Base-by-base conservation (phyloP, 1,139 yeast species). In the Debaryomycetaceae sp. region DNA sequence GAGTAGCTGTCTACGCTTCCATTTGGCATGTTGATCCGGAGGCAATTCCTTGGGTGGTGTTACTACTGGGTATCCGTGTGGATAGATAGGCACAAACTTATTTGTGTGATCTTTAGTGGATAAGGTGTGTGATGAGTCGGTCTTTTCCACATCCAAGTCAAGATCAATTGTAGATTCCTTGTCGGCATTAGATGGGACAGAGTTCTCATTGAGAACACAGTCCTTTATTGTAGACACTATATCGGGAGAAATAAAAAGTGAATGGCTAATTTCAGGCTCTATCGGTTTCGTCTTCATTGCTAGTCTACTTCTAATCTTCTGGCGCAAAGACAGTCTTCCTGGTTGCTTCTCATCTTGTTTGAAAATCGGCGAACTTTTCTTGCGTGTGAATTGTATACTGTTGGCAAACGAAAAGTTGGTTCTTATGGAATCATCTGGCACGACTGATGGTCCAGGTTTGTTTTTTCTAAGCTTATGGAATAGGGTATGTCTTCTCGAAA, bases 1-100 rank as follows among this genome's bases (percentile, higher is more conserved):
- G 34, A 55, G 35, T 50, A 53, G 51, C 36, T 55, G 58, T 14
- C 53, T 53, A 39, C 60, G 47, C 37, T 56, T 56, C 59, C 59
- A 55, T 43, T 55, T 55, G 1, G 44, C 47, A 35, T 51, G 48
- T 8, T 44, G 33, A 2, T 42, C 39, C 30, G 41, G 44, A 7
- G 56, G 53, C 11, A 51, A 39, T 6, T 18, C 35, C 24, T 39
- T 36, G 2, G 57, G 56, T 15, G 57, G 56, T 2, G 46, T 37
- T 6, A 33, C 37, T 3, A 48, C 28, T 4, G 33, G 16, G 38
- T 44, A 53, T 5, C 50, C 45, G 36, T 52, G 55, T 11, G 49
- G 40, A 31, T 42, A 48, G 15, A 32, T 33, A 1, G 45, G 36
- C 9, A 37, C 41, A 39, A 39, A 43, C 4, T 11, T 16, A 11